phyloP scores from a whole-genome alignment of 2,329 filamentous ascomycete species.

The Seiridium cupressi region DNA sequence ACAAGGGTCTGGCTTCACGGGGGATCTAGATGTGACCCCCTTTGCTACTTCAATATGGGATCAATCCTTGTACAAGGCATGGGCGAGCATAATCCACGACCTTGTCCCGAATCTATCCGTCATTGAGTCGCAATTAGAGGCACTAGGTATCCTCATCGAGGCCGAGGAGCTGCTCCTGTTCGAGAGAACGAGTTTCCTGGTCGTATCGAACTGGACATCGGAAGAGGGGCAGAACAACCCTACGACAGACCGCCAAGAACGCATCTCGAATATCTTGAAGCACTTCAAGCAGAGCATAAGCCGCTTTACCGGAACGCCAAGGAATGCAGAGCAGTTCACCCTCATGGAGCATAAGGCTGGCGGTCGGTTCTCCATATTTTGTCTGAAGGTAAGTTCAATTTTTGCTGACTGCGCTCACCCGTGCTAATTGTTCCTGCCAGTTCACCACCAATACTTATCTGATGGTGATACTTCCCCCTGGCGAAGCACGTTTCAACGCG shows the following conservation, averaged over 20 bases:
- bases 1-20: constrained; percentile 34
- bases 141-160: constrained; percentile 81
- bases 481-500: constrained; percentile 87
- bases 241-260: constrained; percentile 89
- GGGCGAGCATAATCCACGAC: constrained; percentile 97
- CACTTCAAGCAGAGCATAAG: constrained; percentile 88
- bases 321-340: constrained; percentile 77
- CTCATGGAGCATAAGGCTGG: constrained; percentile 78
- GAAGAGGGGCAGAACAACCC: constrained; percentile 76
- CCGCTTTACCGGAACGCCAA: constrained; percentile 76
- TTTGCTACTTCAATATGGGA: constrained; percentile 99
- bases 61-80: constrained; percentile 95
- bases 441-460: constrained; percentile 98
- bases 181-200: constrained; percentile 92
- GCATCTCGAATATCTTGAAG: constrained; percentile 95
- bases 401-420: background rate
- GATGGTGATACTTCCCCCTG: constrained; percentile 85
- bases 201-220: constrained; percentile 88
- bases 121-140: constrained; percentile 82
- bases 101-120: constrained; percentile 89
- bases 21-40: constrained; percentile 70
- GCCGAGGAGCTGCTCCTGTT: constrained; percentile 94
- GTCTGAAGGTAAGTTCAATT: constrained; percentile 57
- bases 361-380: constrained; percentile 84
- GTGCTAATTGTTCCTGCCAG: constrained; percentile 2